Evolutionary conservation across 1,139 yeast species (phyloP).

Genomic region (Saccharomyces hybrid): DNA sequence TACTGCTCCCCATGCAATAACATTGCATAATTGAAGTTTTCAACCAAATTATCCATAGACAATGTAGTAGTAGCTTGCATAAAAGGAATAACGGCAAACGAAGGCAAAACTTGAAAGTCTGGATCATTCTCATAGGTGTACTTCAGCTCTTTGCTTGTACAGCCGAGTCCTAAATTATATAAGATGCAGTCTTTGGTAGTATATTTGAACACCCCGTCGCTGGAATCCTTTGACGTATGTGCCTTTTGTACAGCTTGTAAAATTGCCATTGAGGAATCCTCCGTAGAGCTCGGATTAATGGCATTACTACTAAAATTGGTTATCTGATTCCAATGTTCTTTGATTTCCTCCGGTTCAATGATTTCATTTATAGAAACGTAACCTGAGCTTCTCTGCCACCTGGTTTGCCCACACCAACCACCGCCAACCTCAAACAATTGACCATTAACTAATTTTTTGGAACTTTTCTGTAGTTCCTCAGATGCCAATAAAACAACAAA

Average conservation of each 20-base stretch:
- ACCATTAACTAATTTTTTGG: conserved; percentile 40
- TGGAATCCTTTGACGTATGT: conserved; percentile 41
- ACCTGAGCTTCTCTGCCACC: conserved; percentile 94
- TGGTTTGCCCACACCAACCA: conserved; percentile 91
- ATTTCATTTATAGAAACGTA: conserved; percentile 51
- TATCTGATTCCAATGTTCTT: conserved; percentile 58
- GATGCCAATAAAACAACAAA: conserved; percentile 69
- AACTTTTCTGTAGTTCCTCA: conserved; percentile 49
- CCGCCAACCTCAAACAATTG: conserved; percentile 70
- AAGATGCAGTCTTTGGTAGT: conserved; percentile 67
- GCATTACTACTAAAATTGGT: conserved; percentile 50
- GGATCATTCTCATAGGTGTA: conserved; percentile 71
- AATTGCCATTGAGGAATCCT: conserved; percentile 75
- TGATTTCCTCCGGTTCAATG: conserved; percentile 60
- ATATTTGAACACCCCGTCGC: conserved; percentile 36
- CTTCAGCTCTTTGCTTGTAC: conserved; percentile 66
- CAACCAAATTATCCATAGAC: conserved; percentile 52
- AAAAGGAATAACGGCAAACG: conserved; percentile 83
- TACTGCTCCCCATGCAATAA: conserved; percentile 95
- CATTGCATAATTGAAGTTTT: conserved; percentile 81
- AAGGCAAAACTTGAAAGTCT: conserved; percentile 83
- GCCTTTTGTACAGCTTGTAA: conserved; percentile 56
- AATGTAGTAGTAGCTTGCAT: conserved; percentile 48
- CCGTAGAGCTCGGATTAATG: conserved; percentile 49
- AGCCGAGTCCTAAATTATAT: conserved; percentile 87